Conservation (phyloP, 1,284 basidiomycete species). For the Sporisorium scitamineum region DNA sequence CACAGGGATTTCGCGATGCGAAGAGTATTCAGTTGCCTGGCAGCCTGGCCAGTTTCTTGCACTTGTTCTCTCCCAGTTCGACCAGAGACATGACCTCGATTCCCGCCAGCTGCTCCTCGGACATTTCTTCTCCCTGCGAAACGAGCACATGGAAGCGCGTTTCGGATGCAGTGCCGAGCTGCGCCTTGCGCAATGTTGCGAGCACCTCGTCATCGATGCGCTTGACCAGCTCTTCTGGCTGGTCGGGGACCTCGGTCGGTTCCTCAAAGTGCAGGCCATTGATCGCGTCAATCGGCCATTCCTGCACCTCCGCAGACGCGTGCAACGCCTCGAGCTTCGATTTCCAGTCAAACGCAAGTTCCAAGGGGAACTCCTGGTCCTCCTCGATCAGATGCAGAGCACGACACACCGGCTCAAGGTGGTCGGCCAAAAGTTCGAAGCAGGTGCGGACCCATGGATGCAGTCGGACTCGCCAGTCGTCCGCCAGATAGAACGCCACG, state of each 20-base stretch:
- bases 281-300: conserved; percentile 25
- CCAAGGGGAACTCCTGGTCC: conserved; percentile 26
- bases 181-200: conserved; percentile 23
- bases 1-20: neutral
- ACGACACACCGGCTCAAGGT: conserved; percentile 37
- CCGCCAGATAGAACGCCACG: conserved; percentile 15
- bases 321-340: conserved; percentile 29
- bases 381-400: conserved; percentile 24
- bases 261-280: conserved; percentile 32
- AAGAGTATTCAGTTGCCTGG: conserved; percentile 26
- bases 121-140: neutral
- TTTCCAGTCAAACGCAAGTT: conserved; percentile 35
- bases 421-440: conserved; percentile 30
- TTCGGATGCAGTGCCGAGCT: conserved; percentile 6
- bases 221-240: conserved; percentile 31
- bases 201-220: conserved; percentile 40
- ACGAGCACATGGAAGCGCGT: conserved; percentile 42
- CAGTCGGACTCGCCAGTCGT: conserved; percentile 28
- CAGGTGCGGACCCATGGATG: conserved; percentile 42
- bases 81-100: conserved; percentile 21
- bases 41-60: conserved; percentile 15
- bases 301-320: conserved; percentile 20
- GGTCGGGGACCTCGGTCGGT: conserved; percentile 30
- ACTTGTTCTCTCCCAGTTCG: conserved; percentile 10
- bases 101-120: conserved; percentile 26